Conservation (phyloP, 2,329 filamentous ascomycete genomes). For the Sarocladiaceae sp. region DNA sequence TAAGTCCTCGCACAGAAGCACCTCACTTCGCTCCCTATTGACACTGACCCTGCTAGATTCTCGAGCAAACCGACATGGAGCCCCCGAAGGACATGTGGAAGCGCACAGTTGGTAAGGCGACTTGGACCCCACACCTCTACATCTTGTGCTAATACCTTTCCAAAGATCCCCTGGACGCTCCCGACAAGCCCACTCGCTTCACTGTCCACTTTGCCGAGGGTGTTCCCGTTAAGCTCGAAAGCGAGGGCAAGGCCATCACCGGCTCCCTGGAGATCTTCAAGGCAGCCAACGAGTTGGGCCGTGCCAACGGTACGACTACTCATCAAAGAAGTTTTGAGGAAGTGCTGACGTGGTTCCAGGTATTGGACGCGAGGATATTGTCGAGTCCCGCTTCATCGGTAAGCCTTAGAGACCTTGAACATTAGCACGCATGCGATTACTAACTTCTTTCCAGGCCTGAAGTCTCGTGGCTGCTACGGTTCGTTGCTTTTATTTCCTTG, state of each 20-base stretch:
- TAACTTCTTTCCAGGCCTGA: conserved; percentile 14
- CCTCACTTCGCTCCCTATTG: conserved; percentile 3
- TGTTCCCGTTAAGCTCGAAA: conserved; percentile 59
- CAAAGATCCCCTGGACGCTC: conserved; percentile 55
- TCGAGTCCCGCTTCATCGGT: conserved; percentile 16
- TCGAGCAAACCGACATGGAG: conserved; percentile 52
- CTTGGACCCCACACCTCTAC: not conserved
- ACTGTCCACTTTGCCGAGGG: conserved; percentile 64
- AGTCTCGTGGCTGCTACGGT: conserved; percentile 17
- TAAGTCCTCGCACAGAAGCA: conserved; percentile 2
- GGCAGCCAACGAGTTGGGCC: conserved; percentile 56
- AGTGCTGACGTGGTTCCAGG: conserved; percentile 10
- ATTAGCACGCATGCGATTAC: conserved; percentile 9
- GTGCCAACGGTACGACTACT: conserved; percentile 6
- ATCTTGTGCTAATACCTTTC: conserved; percentile 14
- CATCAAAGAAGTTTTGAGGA: not conserved
- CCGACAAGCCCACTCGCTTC: conserved; percentile 61
- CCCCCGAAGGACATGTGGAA: conserved; percentile 72
- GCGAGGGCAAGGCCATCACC: conserved; percentile 36
- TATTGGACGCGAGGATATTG: conserved; percentile 18
- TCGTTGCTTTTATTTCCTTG: not conserved
- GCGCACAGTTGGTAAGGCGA: conserved; percentile 34
- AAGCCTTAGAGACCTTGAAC: conserved; percentile 5
- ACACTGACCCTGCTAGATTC: conserved; percentile 32
- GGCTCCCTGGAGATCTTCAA: conserved; percentile 62